These are phyloP conservation scores for Pyricularia sp. DNA, from an alignment of 2,329 filamentous ascomycete genomes.

Conservation along the genomic window DNA sequence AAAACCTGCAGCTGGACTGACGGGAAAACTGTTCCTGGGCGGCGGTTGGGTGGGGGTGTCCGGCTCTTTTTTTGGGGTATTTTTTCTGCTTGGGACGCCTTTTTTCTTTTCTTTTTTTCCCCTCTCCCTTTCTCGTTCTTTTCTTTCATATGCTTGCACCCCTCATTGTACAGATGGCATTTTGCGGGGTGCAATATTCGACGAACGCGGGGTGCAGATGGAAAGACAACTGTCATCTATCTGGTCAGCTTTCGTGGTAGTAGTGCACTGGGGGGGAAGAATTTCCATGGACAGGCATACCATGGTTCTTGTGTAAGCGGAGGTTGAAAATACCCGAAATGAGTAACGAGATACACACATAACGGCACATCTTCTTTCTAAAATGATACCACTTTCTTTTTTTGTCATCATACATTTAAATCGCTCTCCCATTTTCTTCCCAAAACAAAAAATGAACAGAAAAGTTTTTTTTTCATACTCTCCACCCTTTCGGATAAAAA, in stretches of 20 bases:
- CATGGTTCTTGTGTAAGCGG: neutral
- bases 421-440: neutral
- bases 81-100: neutral
- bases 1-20: neutral
- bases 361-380: neutral
- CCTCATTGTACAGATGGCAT: slow-evolving; percentile 9
- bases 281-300: neutral
- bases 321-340: neutral
- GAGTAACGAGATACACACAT: neutral
- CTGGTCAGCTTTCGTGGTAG: neutral
- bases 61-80: neutral
- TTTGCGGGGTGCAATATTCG: neutral
- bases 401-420: neutral
- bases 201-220: neutral
- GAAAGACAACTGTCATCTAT: neutral
- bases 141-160: neutral
- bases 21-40: neutral
- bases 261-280: neutral
- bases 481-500: neutral
- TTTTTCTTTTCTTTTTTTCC: neutral
- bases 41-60: neutral
- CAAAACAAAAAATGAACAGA: neutral
- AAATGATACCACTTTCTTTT: neutral
- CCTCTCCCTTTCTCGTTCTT: no score
- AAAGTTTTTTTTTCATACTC: neutral